These are phyloP conservation scores for Ophiostoma quercus DNA, from an alignment of 2,329 filamentous ascomycete species.

Conservation along the genomic window DNA sequence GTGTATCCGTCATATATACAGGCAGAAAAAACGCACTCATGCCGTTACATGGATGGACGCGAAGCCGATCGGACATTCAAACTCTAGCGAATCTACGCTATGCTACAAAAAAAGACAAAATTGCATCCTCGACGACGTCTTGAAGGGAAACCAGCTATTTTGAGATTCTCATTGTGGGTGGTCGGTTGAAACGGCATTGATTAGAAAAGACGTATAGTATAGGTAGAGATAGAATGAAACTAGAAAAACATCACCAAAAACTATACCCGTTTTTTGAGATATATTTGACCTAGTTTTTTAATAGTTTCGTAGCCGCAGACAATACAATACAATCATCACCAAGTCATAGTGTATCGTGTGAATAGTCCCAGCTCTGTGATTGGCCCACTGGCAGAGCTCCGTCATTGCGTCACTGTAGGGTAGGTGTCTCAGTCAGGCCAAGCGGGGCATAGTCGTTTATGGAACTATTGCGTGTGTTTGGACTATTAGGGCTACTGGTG, in stretches of 20 bases:
- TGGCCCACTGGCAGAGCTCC: neutral
- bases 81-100: too few species aligned
- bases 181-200: neutral
- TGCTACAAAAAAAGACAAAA: too few species aligned
- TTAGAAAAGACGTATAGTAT: neutral
- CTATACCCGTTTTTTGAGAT: too few species aligned
- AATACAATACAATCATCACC: neutral
- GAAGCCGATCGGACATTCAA: too few species aligned
- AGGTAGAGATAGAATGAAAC: neutral
- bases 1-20: too few species aligned
- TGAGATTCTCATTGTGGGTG: neutral
- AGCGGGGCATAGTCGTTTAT: neutral
- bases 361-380: neutral
- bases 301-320: neutral
- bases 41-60: too few species aligned
- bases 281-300: too few species aligned
- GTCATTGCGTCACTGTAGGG: conserved; percentile 2
- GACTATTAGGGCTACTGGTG: neutral
- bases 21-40: too few species aligned
- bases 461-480: neutral
- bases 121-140: too few species aligned
- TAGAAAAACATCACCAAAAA: too few species aligned
- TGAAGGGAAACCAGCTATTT: too few species aligned
- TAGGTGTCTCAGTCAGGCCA: neutral
- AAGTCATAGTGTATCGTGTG: neutral